Evolutionary conservation across 2,329 filamentous ascomycete species (phyloP).

Genomic region (Aspergillus sp.): DNA sequence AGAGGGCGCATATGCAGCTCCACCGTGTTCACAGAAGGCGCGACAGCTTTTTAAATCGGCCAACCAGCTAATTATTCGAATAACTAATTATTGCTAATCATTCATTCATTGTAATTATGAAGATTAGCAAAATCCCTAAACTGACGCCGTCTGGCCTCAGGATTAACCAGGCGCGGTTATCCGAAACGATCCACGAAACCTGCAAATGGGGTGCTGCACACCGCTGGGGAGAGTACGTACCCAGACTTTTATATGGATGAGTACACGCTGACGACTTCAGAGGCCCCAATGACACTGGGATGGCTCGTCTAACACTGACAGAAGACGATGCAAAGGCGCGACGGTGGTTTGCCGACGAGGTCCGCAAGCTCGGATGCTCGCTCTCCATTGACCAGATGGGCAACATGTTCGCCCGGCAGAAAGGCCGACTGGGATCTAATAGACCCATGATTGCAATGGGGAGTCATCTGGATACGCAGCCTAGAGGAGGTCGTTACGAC

Average conservation of each 20-base stretch:
- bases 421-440: conserved; percentile 18
- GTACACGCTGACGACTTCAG: background rate
- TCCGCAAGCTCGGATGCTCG: conserved; percentile 60
- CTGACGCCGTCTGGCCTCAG: conserved; percentile 22
- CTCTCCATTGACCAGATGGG: conserved; percentile 65
- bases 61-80: no score
- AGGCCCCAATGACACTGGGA: conserved; percentile 50
- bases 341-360: conserved; percentile 67
- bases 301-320: conserved; percentile 69
- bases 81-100: no score
- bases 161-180: conserved; percentile 28
- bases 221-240: conserved; percentile 27
- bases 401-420: conserved; percentile 31
- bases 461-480: conserved; percentile 33
- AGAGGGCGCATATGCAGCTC: no score
- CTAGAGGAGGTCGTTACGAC: conserved; percentile 58
- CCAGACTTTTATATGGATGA: background rate
- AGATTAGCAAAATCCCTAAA: background rate
- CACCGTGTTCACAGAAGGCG: no score
- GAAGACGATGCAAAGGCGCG: conserved; percentile 66
- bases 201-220: conserved; percentile 34
- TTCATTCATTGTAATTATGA: background rate
- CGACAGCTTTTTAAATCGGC: no score
- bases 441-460: conserved; percentile 49
- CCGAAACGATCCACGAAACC: conserved; percentile 32